Evolutionary conservation across 768 basidiomycete species (phyloP), one percentile per base, ranked within the genome.

Genomic region (Pholiota conissans): DNA sequence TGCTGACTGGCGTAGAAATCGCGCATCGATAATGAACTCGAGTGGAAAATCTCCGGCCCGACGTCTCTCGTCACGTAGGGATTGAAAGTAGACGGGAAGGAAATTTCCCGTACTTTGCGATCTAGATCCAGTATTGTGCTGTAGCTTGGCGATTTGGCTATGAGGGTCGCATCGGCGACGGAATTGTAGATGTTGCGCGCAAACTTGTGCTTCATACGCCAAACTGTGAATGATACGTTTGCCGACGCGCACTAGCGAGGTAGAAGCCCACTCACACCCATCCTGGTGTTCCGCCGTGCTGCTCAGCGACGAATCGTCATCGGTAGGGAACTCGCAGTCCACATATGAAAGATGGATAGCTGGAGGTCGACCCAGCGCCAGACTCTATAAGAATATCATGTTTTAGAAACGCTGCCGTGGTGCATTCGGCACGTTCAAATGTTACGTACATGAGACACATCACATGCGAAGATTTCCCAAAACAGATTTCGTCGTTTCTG

Each of bases 401-500:
- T 24, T 16, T 26, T 24, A 39, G 18, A 13, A 28, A 13, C 3
- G 16, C n/a, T 18, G 10, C 48, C 35, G 20, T 5, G 26, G 27
- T 11, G 27, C 18, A 14, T 60, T 53, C n/a, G 18, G 20, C n/a
- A n/a, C n/a, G n/a, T n/a, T n/a, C n/a, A 39, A 7, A 28, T 2
- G 22, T 24, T 20, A 69, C 75, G 56, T 57, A 82, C 79, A 66
- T 79, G 74, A 35, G 80, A 84, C 20, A 76, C 78, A 64, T 90
- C 88, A 1, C 81, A 69, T n/a, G 83, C 78, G 56, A 84, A 81
- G 1, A 89, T 70, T 62, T 91, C 88, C 86, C 87, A 91, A 61
- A 90, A 90, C 11, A 91, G 69, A 20, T 77, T 76, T 50, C 89
- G 77, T 42, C 89, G 78, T 47, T 80, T 77, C 63, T 89, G 80